phyloP scores from a whole-genome alignment of 306 rosid species.

The Prunus armeniaca region DNA sequence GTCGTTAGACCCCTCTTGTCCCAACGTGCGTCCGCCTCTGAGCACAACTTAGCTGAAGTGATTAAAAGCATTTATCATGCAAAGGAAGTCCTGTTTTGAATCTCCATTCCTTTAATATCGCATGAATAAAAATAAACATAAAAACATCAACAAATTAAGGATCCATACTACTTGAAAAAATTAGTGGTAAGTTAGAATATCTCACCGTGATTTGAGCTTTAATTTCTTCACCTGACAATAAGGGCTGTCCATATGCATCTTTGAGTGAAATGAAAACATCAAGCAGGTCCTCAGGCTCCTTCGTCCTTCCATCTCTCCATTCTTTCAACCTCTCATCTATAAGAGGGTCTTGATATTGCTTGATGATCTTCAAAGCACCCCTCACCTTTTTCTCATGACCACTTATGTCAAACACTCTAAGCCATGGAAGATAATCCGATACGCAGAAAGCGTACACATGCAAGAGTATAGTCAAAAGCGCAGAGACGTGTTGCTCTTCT shows the following conservation, averaged over 20 bases:
- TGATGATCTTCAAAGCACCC: background rate
- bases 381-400: slow-evolving; percentile 21
- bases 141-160: too few relatives aligned
- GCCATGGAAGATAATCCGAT: slow-evolving; percentile 38
- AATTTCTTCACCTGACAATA: slow-evolving; percentile 36
- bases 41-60: too few relatives aligned
- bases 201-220: slow-evolving; percentile 38
- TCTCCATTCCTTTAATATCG: too few relatives aligned
- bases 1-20: too few relatives aligned
- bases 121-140: too few relatives aligned
- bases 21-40: too few relatives aligned
- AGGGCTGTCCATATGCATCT: slow-evolving; percentile 14
- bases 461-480: slow-evolving; percentile 16
- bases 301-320: slow-evolving; percentile 34
- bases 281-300: slow-evolving; percentile 30
- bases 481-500: slow-evolving; percentile 34
- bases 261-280: slow-evolving; percentile 40
- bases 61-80: too few relatives aligned
- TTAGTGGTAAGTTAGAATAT: too few relatives aligned
- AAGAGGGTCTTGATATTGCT: slow-evolving; percentile 30
- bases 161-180: too few relatives aligned
- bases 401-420: slow-evolving; percentile 35
- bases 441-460: slow-evolving; percentile 23
- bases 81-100: too few relatives aligned
- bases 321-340: slow-evolving; percentile 26